These are phyloP conservation scores for Monosporascus sp. DNA, from an alignment of 2,329 filamentous ascomycete genomes.

Conservation along the genomic window DNA sequence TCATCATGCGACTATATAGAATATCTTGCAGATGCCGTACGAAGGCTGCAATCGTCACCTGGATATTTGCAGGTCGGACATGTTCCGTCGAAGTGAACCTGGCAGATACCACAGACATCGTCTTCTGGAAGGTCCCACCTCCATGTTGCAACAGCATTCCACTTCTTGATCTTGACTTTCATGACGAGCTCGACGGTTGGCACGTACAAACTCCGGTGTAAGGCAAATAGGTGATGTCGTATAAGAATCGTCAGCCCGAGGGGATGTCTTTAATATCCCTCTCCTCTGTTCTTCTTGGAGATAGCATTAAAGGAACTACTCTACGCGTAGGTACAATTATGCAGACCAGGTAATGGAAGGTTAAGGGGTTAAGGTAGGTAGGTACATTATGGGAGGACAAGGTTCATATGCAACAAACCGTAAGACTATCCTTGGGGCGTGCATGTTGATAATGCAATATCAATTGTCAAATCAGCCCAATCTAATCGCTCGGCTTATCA, in stretches of 20 bases:
- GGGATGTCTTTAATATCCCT: no score
- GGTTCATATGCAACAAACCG: no score
- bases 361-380: no score
- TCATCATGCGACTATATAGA: not conserved
- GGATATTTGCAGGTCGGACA: constrained; percentile 98
- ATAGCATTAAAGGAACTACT: no score
- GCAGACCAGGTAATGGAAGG: not conserved
- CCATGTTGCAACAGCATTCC: constrained; percentile 94
- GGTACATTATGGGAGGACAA: no score
- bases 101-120: constrained; percentile 97
- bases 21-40: constrained; percentile 47
- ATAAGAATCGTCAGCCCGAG: no score
- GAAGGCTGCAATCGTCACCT: constrained; percentile 87
- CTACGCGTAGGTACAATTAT: not conserved
- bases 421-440: no score
- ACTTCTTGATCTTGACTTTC: constrained; percentile 93
- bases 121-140: constrained; percentile 96
- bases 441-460: not conserved
- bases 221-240: no score
- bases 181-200: constrained; percentile 41
- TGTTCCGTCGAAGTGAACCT: constrained; percentile 94
- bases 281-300: no score
- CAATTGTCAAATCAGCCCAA: not conserved
- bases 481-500: not conserved
- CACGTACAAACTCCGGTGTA: no score